Evolutionary conservation across 1,139 yeast genomes (phyloP), one percentile per base, ranked within the genome.

Genomic region (Lodderomyces orthopsilosis): DNA sequence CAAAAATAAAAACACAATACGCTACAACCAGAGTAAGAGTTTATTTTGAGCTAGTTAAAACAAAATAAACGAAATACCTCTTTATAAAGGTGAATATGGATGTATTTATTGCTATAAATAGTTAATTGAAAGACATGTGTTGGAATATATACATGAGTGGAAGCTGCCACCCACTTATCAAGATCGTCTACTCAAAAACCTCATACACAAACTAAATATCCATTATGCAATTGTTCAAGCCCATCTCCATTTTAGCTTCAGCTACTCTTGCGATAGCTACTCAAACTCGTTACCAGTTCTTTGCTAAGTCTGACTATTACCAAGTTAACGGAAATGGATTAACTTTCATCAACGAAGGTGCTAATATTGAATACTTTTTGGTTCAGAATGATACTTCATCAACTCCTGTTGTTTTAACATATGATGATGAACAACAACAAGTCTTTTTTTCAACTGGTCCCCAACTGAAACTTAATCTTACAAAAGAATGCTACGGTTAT

Each of bases 331-430:
- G 66, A 21, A 44, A 57, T 28, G 70, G 68, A 35, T 51, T 75
- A 42, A 46, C 56, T 34, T 51, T 65, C 28, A 49, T 51, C 37
- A 83, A 77, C 54, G 80, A 74, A 60, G 83, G 84, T 57, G 83
- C 84, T 38, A 84, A 74, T 45, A 61, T 75, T 52, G 66, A 73
- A 62, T 77, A 73, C 57, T 55, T 69, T 42, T 68, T 72, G 57
- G 53, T 75, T 35, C 22, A 34, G 18, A 33, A 35, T 26, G 38
- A 33, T 33, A 13, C 13, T 19, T 17, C 26, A 8, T 15, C 36
- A 3, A 4, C 36, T 3, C 14, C 23, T 18, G 27, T 17, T 21
- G 47, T 42, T 32, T 33, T 53, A 35, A 82, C 75, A 53, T 79
- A 74, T 57, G 83, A 83, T 55, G 42, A 42, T 21, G 37, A 28